Evolutionary conservation across 2,329 filamentous ascomycete species (phyloP).

Genomic region (Fusarium sp.): DNA sequence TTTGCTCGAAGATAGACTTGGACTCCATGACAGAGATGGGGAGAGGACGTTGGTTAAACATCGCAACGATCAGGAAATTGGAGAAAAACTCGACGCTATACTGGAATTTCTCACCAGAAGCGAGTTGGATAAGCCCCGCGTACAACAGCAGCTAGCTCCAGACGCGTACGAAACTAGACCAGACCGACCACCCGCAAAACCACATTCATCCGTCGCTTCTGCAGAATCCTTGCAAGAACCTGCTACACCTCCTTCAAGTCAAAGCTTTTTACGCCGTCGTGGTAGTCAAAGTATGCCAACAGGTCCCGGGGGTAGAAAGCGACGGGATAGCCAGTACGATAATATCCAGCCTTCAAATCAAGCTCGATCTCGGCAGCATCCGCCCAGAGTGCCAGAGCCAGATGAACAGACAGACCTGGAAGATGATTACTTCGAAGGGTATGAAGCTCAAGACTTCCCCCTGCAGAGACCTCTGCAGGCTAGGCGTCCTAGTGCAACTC

Average conservation of each 20-base stretch:
- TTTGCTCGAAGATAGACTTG: background rate
- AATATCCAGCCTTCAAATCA: conserved; percentile 7
- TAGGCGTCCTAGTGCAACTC: background rate
- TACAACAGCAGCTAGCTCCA: fast-evolving
- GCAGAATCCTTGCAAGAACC: background rate
- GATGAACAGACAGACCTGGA: background rate
- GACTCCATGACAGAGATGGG: background rate
- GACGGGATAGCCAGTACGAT: background rate
- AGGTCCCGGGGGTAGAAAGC: background rate
- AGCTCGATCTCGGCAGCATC: background rate
- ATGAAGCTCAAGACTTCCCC: background rate
- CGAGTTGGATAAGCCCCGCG: background rate
- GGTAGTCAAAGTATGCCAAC: background rate
- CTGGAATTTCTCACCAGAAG: conserved; percentile 6
- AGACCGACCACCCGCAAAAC: background rate
- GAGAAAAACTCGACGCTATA: conserved; percentile 10
- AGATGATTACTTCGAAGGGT: background rate
- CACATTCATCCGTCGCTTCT: conserved; percentile 3
- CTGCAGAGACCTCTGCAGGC: background rate
- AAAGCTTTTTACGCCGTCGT: background rate
- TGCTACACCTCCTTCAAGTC: background rate
- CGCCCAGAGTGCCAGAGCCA: background rate
- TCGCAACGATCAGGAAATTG: background rate
- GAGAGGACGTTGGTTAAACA: background rate
- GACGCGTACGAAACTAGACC: background rate